Percentiles rank a stretch among this genome's conserved stretches.
Conservation (phyloP, 129 eudicot species). For the Artemisia annua region DNA sequence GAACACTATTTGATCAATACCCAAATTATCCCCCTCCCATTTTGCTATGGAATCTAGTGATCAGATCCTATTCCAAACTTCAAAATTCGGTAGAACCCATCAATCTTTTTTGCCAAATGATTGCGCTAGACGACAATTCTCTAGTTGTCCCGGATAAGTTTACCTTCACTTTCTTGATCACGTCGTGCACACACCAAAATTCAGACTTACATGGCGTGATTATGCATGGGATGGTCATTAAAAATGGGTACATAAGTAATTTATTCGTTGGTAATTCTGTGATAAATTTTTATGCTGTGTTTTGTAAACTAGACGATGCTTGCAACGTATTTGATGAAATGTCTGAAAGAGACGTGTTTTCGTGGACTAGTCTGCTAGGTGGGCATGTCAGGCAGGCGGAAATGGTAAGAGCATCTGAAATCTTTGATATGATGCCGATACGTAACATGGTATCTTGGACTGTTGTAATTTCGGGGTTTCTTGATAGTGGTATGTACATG, state of each 20-base stretch:
- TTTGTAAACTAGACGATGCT: conserved; percentile 42
- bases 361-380: conserved; percentile 84
- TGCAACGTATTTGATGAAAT: conserved; percentile 69
- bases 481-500: conserved; percentile 42
- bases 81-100: conserved; percentile 50
- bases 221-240: conserved; percentile 63
- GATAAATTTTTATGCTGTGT: conserved; percentile 56
- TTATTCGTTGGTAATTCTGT: conserved; percentile 67
- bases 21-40: conserved; percentile 54
- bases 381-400: conserved; percentile 63
- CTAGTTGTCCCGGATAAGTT: conserved; percentile 55
- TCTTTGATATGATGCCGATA: conserved; percentile 58
- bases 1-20: conserved; percentile 46
- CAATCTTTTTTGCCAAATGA: conserved; percentile 49
- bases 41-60: conserved; percentile 69
- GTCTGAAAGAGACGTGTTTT: conserved; percentile 65
- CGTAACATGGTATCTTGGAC: conserved; percentile 84
- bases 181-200: conserved; percentile 64
- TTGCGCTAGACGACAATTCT: conserved; percentile 3
- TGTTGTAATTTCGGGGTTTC: conserved; percentile 72
- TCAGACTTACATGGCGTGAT: conserved; percentile 39
- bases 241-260: conserved; percentile 48
- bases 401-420: conserved; percentile 44
- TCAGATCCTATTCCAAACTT: conserved; percentile 64
- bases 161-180: conserved; percentile 74